Base-by-base conservation (phyloP, 257 asterid species). In the Solanum lignicaule region DNA sequence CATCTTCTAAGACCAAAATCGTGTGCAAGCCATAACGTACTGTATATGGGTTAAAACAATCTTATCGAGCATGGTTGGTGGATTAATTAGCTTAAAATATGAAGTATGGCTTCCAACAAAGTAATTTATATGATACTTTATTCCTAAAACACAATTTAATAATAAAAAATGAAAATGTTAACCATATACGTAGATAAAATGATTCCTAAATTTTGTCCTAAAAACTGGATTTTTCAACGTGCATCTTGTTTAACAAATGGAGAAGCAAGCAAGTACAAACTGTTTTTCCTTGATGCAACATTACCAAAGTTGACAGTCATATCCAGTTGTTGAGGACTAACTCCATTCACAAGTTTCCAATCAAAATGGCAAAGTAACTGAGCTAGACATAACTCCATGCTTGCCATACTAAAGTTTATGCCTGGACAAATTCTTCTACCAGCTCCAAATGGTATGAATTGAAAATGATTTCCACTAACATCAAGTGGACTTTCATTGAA, bases 361-460 rank as follows among this genome's bases (percentile, higher is more conserved):
- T 89, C 73, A 12, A 91, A 91, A 43, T 87, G 58, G 41, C 68
- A 52, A 39, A 89, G 81, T 20, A 89, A 38, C 3, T 75, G 87
- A 5, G 91, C 92, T 73, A 91, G 82, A 6, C 81, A 69, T 9
- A 91, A 62, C 87, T 90, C 91, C 3, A 90, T 38, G 21, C 83
- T 90, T 1, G 90, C 86, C 71, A 89, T 18, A 6, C 88, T 91
- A 18, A 86, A 87, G 16, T 8, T 25, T 29, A 91, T 85, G 5
- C 91, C 92, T 0, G 93, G 93, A 79, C 92, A 91, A 23, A 88
- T 86, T 27, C 91, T 90, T 43, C 83, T 82, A 6, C 93, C 92
- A 9, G 89, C 88, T 25, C 93, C 92, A 29, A 91, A 88, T 12
- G 93, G 92, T 23, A 90, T 83, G 66, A 20, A 88, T 25, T 92